Conservation (phyloP, 2,329 filamentous ascomycete genomes). For the Ceratocystis eucalypticola region DNA sequence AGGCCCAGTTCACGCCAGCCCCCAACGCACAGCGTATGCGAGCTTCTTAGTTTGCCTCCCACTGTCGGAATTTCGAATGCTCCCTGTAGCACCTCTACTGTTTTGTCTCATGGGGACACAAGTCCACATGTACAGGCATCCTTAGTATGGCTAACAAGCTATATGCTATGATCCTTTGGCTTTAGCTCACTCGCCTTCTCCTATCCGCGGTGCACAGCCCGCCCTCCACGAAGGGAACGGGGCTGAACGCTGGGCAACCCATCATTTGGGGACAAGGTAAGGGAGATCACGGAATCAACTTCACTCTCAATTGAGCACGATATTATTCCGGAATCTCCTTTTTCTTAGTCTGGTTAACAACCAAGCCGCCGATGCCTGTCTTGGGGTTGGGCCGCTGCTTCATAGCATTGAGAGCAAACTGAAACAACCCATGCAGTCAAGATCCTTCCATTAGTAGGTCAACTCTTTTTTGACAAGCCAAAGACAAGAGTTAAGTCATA, state of each 20-base stretch:
- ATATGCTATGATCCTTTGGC: neutral
- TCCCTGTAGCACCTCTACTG: neutral
- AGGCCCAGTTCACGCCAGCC: neutral
- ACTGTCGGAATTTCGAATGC: too few relatives aligned
- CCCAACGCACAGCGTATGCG: neutral
- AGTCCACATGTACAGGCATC: neutral
- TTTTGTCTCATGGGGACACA: neutral
- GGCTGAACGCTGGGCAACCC: neutral
- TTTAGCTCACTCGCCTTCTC: neutral
- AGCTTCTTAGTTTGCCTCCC: too few relatives aligned
- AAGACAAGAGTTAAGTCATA: neutral
- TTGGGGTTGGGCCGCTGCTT: neutral
- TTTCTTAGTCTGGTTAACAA: neutral
- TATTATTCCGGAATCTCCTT: neutral
- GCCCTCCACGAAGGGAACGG: neutral
- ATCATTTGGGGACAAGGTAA: neutral
- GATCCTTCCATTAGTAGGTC: neutral
- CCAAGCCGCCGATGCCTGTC: neutral
- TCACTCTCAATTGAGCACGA: neutral
- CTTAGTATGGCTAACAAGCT: neutral
- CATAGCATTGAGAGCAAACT: neutral
- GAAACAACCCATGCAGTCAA: neutral
- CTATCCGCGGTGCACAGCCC: neutral
- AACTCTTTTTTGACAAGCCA: constrained; percentile 4
- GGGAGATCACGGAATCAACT: constrained; percentile 6